Percentiles rank a stretch among this genome's conserved stretches.
These are phyloP conservation scores for Phytophthora rubi DNA, from an alignment of 352 stramenopile genomes.

Conservation along the genomic window DNA sequence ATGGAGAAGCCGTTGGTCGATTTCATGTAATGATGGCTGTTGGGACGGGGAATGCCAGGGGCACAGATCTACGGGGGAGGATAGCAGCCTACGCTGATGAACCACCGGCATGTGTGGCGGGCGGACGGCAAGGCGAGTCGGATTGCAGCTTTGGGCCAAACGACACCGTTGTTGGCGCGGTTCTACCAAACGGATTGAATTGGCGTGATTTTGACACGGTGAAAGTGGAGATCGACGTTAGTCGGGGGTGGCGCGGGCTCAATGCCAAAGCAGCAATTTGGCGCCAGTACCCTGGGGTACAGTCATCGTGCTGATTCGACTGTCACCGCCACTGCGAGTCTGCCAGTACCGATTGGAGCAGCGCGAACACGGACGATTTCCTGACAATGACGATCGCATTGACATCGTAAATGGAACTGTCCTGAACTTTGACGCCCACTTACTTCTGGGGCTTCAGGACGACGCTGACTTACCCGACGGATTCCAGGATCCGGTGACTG, in stretches of 20 bases:
- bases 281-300: background rate
- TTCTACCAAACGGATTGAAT: too few species aligned
- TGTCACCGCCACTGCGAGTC: background rate
- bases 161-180: too few species aligned
- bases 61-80: too few species aligned
- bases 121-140: too few species aligned
- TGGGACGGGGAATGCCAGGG: too few species aligned
- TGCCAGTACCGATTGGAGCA: background rate
- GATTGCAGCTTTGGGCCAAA: too few species aligned
- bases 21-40: too few species aligned
- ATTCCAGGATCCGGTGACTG: background rate
- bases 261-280: background rate
- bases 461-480: background rate
- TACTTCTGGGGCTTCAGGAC: background rate
- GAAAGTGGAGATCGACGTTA: background rate
- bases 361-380: background rate
- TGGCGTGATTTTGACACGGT: too few species aligned
- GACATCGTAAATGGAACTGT: background rate
- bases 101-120: too few species aligned
- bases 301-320: background rate
- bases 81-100: too few species aligned
- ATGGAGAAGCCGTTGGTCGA: too few species aligned
- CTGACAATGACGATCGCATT: background rate
- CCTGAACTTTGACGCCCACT: background rate
- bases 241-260: background rate